Evolutionary conservation across 257 asterid genomes (phyloP), one percentile per base, ranked within the genome.

Genomic region (Fraxinus anomala): DNA sequence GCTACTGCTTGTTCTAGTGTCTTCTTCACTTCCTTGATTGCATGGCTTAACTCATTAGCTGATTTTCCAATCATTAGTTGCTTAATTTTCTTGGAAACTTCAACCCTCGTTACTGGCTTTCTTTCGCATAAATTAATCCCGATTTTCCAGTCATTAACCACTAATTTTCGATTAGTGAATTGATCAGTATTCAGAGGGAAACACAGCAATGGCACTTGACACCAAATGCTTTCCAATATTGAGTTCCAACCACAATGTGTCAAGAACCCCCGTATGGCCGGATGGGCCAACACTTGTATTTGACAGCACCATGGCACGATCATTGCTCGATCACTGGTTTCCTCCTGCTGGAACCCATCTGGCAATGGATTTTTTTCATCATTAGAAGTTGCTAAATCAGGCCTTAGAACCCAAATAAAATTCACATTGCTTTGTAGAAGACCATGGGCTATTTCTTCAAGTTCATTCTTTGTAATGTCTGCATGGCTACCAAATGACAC

Each of bases 231-330:
- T 56, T 87, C 89, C 33, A 85, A 3, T 5, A 82, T 72, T 13
- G 89, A 89, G 42, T 89, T 89, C 88, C 89, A 85, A 0, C 89
- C 92, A 40, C 88, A 89, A 19, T 89, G 88, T 12, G 83, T 87
- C 56, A 89, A 42, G 70, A 85, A 89, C 24, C 88, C 91, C 9
- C 84, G 85, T 1, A 87, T 51, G 0, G 85, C 83, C 1, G 79
- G 74, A 16, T 89, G 85, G 0, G 79, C 75, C 73, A 87, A 7
- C 8, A 82, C 92, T 30, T 51, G 74, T n/a, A 36, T 87, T 28
- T 89, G 89, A 5, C 75, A 42, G 42, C 92, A 89, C 91, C 89
- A 85, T 0, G 82, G 87, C 3, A 85, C 23, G 17, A 86, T 61
- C 75, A 81, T 13, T 11, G 85, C 88, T 0, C 85, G 81, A 13